Base-by-base conservation (phyloP, 1,139 yeast species). In the Lodderomyces pseudojiufengensis region DNA sequence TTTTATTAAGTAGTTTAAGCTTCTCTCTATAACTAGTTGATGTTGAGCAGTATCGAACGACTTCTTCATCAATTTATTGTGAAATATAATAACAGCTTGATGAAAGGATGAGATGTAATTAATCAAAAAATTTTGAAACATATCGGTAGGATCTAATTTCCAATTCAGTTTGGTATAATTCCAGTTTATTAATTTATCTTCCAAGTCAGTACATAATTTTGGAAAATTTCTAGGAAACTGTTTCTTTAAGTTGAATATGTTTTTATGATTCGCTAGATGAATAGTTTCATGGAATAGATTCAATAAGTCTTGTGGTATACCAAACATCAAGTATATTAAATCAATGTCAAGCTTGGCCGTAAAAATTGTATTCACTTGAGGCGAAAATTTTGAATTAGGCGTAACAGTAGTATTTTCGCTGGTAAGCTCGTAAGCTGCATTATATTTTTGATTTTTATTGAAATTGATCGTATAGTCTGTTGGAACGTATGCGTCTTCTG, bases 211-310 rank as follows among this genome's bases (percentile, higher is more conserved):
- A 47, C 80, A 75, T 3, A 75, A 59, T 39, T 64, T 63, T 3
- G 80, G 80, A 48, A 75, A 76, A 46, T 75, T 76, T 32, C 80
- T 54, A 0, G 81, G 80, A 34, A 61, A 65, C n/a, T 64, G 62
- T 23, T 65, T 59, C 26, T 63, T 61, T n/a, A 65, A 50, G 29
- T 57, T 50, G 46, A 76, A 75, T 36, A 72, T 66, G 36, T 71
- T 66, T 47, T 73, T 71, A 47, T 76, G 80, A 49, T 76, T 76
- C 1, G 81, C 64, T 31, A 76, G 53, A 33, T 63, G 67, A 6
- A 75, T 62, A 1, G 67, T 59, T 37, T 67, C 69, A 41, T 68
- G 65, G 48, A 75, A 68, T n/a, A 76, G 47, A 12, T 58, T 59
- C 22, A 75, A 39, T 21, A 76, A 52, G 6, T 73, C 59, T 31